Evolutionary conservation across 129 eudicot genomes (phyloP).

Genomic region (Flaveria ramosissima): DNA sequence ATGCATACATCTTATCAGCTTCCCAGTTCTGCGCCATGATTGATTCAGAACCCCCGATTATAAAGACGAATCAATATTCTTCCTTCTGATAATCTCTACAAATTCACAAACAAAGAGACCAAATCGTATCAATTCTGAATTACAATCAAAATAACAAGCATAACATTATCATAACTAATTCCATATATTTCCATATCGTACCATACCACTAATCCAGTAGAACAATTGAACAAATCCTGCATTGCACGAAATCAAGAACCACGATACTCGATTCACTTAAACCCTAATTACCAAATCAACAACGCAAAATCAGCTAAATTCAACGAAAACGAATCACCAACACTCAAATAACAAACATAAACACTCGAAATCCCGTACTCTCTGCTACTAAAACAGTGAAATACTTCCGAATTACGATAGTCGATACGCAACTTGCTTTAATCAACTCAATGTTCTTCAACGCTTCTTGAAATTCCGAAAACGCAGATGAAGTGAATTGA

Average conservation of each 20-base stretch:
- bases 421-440: neutral
- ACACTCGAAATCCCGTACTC: neutral
- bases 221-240: slow-evolving; percentile 38
- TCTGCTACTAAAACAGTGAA: slow-evolving; percentile 4
- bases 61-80: slow-evolving; percentile 24
- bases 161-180: slow-evolving; percentile 6
- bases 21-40: slow-evolving; percentile 97
- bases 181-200: neutral
- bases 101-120: neutral
- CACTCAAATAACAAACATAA: neutral
- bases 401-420: neutral
- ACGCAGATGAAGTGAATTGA: slow-evolving; percentile 13
- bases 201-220: slow-evolving; percentile 30
- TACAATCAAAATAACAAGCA: neutral
- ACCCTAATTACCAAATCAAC: slow-evolving; percentile 14
- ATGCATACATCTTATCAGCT: slow-evolving; percentile 88
- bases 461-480: neutral
- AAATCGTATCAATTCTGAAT: neutral
- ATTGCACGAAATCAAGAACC: slow-evolving; percentile 28
- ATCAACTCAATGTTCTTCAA: neutral
- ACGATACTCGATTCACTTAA: neutral
- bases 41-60: slow-evolving; percentile 17
- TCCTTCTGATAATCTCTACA: slow-evolving; percentile 31
- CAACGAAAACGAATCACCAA: neutral
- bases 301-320: slow-evolving; percentile 1